Evolutionary conservation across 768 basidiomycete genomes (phyloP), one percentile per base, ranked within the genome.

Genomic region (Calocybe indica): DNA sequence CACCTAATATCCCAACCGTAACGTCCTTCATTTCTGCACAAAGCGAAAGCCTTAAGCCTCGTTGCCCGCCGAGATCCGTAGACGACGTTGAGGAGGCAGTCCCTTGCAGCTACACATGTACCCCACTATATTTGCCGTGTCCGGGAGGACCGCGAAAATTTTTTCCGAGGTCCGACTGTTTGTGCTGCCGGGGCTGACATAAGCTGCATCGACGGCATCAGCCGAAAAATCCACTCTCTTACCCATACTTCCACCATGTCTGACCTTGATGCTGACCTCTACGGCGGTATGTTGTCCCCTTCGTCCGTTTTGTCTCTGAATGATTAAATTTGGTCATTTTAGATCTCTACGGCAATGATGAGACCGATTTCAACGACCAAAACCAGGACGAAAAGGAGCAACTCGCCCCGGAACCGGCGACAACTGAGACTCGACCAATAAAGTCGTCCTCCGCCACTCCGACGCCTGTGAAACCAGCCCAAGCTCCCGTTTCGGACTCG

Each of bases 231-330:
- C 57, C 49, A 39, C 47, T 50, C 61, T 63, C 57, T 62, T 55
- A 54, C 57, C 62, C 52, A 46, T 53, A 64, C 69, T 62, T 65
- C 62, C 50, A 67, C 65, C 57, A 86, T 86, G 86, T 82, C 84
- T 53, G 87, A 88, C 70, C 83, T 88, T 65, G 88, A 92, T 65
- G 87, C 87, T 68, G 91, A 92, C 65, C 77, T 92, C 45, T 93
- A 93, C 59, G 88, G 89, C 59, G 91, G 91, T 88, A 62, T 48
- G 82, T 59, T 15, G n/a, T 9, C 1, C 45, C 36, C 22, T 39
- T 7, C 50, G 22, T 36, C 29, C 15, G 36, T 47, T 42, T 10
- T 13, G 30, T 5, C 28, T 33, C 30, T 7, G 22, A 36, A 32
- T 32, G 14, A 43, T 45, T 14, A 47, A 35, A 30, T 29, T 35